Base-by-base conservation (phyloP, 139 green algal species). In the Haematococcus sp. region DNA sequence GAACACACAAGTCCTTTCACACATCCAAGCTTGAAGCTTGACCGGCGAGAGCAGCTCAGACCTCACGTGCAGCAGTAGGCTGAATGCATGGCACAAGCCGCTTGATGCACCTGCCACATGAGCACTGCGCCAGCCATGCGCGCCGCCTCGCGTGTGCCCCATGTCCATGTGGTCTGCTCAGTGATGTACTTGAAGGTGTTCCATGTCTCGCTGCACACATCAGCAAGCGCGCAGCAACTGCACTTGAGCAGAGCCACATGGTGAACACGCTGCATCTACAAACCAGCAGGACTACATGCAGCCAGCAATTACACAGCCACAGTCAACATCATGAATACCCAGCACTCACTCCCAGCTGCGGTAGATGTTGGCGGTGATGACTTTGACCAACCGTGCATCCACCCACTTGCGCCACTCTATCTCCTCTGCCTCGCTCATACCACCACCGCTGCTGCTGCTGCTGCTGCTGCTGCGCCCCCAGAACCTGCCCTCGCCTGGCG, bases 311-410 rank as follows among this genome's bases (percentile, higher is more conserved):
- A 55, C 46, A 55, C 15, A 17, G 15, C 17, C 46, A 55, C 46
- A 55, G 46, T 17, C 15, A 15, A 17, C 46, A n/a, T n/a, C n/a
- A n/a, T n/a, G n/a, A n/a, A n/a, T n/a, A n/a, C n/a, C n/a, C 4
- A 13, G 7, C 49, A 86, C 81, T 92, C 83, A 84, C 78, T 85
- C 78, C 78, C 85, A 91, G 56, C 82, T 96, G 77, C 94, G 88
- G 86, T 99, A 99, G 76, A 99, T 98, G 88, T 99, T 99, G 54
- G 94, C 88, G 20, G 96, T 98, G 28, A 99, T 80, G 31, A 96
- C 74, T 81, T 94, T 91, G 32, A 99, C 95, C 49, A 98, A 83
- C 59, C 89, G 81, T 3, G 94, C 89, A 68, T 99, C 93, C 71
- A 97, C 95, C 95, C 95, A 99, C 23, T 87, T 81, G 25, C 88